phyloP scores from a whole-genome alignment of 805 yeast species.

The Ogataea paradorogensis region DNA sequence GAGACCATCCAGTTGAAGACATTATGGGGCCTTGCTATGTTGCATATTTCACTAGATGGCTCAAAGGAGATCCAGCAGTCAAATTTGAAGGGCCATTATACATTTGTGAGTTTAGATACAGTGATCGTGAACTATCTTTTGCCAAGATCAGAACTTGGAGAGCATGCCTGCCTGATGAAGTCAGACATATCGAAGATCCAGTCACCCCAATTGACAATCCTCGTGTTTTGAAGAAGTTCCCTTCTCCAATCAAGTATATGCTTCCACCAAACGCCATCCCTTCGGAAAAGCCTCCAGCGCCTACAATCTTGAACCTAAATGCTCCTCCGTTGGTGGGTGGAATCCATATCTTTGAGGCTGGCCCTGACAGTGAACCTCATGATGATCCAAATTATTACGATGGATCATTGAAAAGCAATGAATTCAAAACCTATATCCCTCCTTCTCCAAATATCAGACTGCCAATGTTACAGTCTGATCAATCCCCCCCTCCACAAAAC shows the following conservation, averaged over 20 bases:
- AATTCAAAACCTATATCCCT: slow-evolving; percentile 31
- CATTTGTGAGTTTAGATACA: slow-evolving; percentile 92
- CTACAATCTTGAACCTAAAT: slow-evolving; percentile 73
- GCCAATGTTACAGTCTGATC: slow-evolving; percentile 17
- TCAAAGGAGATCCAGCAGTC: slow-evolving; percentile 88
- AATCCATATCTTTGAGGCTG: slow-evolving; percentile 74
- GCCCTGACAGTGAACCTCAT: slow-evolving; percentile 42
- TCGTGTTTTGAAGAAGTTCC: slow-evolving; percentile 67
- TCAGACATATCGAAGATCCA: slow-evolving; percentile 80
- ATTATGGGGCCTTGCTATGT: slow-evolving; percentile 93
- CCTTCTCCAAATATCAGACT: slow-evolving; percentile 30
- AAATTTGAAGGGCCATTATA: slow-evolving; percentile 81
- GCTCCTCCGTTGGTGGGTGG: slow-evolving; percentile 96
- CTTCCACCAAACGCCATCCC: slow-evolving; percentile 72
- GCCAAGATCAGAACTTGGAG: slow-evolving; percentile 98
- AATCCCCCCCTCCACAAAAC: slow-evolving; percentile 19
- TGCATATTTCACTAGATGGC: slow-evolving; percentile 89
- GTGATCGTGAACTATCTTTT: slow-evolving; percentile 84
- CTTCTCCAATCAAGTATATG: slow-evolving; percentile 79
- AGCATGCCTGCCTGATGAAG: slow-evolving; percentile 96
- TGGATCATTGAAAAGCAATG: slow-evolving; percentile 24
- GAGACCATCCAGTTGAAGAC: slow-evolving; percentile 88
- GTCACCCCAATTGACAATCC: slow-evolving; percentile 64
- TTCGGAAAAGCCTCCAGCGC: slow-evolving; percentile 76
- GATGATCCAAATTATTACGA: slow-evolving; percentile 73